These are phyloP conservation scores for Arachis hypogaea DNA, from an alignment of 306 rosid species.

Conservation along the genomic window DNA sequence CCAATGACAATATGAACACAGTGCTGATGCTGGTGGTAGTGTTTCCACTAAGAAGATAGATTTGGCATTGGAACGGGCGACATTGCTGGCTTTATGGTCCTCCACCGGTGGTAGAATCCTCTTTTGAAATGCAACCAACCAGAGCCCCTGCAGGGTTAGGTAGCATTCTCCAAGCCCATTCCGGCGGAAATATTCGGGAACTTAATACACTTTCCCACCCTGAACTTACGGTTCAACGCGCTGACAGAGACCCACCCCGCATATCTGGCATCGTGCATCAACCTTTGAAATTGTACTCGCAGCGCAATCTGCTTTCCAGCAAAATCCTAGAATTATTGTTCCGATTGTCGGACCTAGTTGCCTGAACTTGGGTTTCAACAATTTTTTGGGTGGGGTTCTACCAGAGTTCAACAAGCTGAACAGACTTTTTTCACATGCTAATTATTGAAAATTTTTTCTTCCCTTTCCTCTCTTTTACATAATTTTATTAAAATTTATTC, in stretches of 20 bases:
- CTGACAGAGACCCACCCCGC: constrained; percentile 53
- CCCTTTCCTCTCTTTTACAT: too few relatives aligned
- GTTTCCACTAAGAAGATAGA: constrained; percentile 44
- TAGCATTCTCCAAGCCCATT: constrained; percentile 58
- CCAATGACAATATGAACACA: neutral
- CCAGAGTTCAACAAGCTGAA: constrained; percentile 40
- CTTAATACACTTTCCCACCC: constrained; percentile 56
- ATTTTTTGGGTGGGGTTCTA: constrained; percentile 54
- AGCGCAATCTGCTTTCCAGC: constrained; percentile 53
- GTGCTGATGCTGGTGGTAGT: neutral
- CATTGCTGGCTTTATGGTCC: constrained; percentile 55
- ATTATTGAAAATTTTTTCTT: too few relatives aligned
- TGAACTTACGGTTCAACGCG: constrained; percentile 66
- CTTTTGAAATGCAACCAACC: constrained; percentile 55
- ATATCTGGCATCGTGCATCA: constrained; percentile 58
- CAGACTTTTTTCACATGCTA: constrained; percentile 24
- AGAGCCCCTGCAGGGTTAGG: constrained; percentile 45
- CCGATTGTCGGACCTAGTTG: constrained; percentile 50
- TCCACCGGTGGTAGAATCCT: constrained; percentile 55
- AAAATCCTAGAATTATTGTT: constrained; percentile 48
- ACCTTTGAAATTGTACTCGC: constrained; percentile 64
- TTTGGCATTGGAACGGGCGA: constrained; percentile 52
- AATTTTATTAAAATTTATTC: too few relatives aligned
- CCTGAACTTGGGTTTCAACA: constrained; percentile 61
- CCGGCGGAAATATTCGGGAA: constrained; percentile 56